Evolutionary conservation across 2,329 filamentous ascomycete species (phyloP).

Genomic region (Neophaeococcomyces mojaviensis): DNA sequence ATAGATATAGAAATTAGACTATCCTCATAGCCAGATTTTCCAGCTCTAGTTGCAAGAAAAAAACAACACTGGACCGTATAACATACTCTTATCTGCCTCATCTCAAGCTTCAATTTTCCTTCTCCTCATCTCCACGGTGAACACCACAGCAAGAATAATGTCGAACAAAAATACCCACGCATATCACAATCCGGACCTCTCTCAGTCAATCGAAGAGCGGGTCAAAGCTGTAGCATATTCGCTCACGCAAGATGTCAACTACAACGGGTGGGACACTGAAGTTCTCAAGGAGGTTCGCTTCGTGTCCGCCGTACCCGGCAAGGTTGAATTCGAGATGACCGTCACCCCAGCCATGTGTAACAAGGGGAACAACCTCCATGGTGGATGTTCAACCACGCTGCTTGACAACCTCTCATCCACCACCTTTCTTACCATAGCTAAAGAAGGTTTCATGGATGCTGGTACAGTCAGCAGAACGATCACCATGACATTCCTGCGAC

Average conservation of each 20-base stretch:
- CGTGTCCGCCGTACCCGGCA: background rate
- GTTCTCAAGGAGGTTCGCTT: background rate
- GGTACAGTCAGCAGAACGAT: constrained; percentile 29
- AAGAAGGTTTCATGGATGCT: constrained; percentile 53
- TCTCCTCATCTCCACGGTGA: background rate
- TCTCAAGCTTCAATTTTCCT: background rate
- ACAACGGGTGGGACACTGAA: constrained; percentile 1
- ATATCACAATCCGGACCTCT: constrained; percentile 2
- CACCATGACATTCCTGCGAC: constrained; percentile 13
- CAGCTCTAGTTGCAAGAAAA: too few relatives aligned
- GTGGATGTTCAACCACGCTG: constrained; percentile 52
- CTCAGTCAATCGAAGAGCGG: constrained; percentile 5
- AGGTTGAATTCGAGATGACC: constrained; percentile 3
- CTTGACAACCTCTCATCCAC: constrained; percentile 60
- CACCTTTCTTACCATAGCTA: constrained; percentile 49
- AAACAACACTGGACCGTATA: too few relatives aligned
- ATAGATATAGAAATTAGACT: too few relatives aligned
- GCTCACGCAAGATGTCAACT: constrained; percentile 3
- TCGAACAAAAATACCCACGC: background rate
- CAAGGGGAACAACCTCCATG: constrained; percentile 19
- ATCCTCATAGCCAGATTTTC: too few relatives aligned
- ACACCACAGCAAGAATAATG: constrained; percentile 1
- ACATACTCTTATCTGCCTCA: too few relatives aligned
- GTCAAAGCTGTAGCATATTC: background rate
- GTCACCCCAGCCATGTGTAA: constrained; percentile 1